These are phyloP conservation scores for Fusarium falciforme DNA, from an alignment of 2,329 filamentous ascomycete genomes.

Conservation along the genomic window DNA sequence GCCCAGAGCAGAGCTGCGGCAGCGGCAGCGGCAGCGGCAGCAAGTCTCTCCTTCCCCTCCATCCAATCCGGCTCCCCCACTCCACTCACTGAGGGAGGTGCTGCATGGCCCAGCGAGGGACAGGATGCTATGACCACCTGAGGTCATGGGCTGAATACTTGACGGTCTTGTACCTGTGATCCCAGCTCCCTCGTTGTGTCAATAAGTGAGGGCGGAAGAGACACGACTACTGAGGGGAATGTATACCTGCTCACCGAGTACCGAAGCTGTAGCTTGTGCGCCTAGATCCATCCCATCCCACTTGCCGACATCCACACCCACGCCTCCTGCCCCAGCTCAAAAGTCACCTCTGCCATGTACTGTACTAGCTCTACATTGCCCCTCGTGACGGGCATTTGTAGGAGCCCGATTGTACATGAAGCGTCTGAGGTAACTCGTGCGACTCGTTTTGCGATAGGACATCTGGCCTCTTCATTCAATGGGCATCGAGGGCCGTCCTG, in stretches of 20 bases:
- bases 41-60: conserved; percentile 2
- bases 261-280: neutral
- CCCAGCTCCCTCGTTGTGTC: neutral
- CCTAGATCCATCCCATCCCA: conserved; percentile 24
- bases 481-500: neutral
- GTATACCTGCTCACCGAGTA: conserved; percentile 12
- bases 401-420: neutral
- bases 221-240: conserved; percentile 4
- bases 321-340: conserved; percentile 19
- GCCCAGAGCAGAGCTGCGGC: conserved; percentile 2
- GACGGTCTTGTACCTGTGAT: conserved; percentile 5
- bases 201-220: neutral
- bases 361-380: conserved; percentile 5
- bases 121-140: conserved; percentile 28
- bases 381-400: neutral
- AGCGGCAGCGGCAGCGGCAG: conserved; percentile 19
- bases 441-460: neutral
- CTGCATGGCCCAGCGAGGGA: conserved; percentile 15
- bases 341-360: conserved; percentile 5
- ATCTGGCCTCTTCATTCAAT: neutral
- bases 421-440: neutral
- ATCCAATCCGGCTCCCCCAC: neutral
- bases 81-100: conserved; percentile 17
- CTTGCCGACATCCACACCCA: conserved; percentile 27
- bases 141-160: conserved; percentile 9